These are phyloP conservation scores for Suillus lakei DNA, from an alignment of 768 basidiomycete species.

Conservation along the genomic window DNA sequence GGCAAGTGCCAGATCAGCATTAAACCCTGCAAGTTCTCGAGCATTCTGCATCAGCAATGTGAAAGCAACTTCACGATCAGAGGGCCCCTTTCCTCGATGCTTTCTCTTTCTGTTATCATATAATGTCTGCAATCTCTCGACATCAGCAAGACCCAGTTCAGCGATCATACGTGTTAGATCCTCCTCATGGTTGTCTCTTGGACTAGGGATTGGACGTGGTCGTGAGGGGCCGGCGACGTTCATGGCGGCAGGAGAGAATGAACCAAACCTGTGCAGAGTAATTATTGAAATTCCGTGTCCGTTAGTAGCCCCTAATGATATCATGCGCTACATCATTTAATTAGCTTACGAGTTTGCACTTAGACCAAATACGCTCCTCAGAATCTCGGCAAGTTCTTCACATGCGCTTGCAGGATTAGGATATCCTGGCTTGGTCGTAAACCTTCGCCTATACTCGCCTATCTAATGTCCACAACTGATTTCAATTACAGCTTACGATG, in stretches of 20 bases:
- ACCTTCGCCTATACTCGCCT: not conserved
- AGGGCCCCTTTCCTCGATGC: conserved; percentile 11
- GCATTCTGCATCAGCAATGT: conserved; percentile 29
- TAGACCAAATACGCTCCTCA: too few species aligned
- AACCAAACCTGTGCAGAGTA: not conserved
- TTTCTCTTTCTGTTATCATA: conserved; percentile 12
- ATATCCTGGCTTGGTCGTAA: too few species aligned
- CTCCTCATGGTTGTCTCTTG: conserved; percentile 27
- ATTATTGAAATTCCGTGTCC: too few species aligned
- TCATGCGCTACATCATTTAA: too few species aligned
- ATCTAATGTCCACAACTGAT: not conserved
- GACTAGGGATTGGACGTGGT: conserved; percentile 3
- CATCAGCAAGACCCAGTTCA: conserved; percentile 22
- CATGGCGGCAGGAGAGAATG: conserved; percentile 18
- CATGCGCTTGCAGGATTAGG: too few species aligned
- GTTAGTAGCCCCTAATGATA: not conserved
- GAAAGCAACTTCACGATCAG: conserved; percentile 31
- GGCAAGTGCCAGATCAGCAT: not conserved
- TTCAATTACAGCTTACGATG: not conserved
- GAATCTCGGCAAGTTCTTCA: too few species aligned
- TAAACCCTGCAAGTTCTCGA: conserved; percentile 15
- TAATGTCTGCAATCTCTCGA: conserved; percentile 21
- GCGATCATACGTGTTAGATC: conserved; percentile 25
- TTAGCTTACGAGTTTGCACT: too few species aligned
- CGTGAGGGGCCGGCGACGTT: conserved; percentile 31